These are phyloP conservation scores for Ustilago esculenta DNA, from an alignment of 1,284 basidiomycete species.

Conservation along the genomic window DNA sequence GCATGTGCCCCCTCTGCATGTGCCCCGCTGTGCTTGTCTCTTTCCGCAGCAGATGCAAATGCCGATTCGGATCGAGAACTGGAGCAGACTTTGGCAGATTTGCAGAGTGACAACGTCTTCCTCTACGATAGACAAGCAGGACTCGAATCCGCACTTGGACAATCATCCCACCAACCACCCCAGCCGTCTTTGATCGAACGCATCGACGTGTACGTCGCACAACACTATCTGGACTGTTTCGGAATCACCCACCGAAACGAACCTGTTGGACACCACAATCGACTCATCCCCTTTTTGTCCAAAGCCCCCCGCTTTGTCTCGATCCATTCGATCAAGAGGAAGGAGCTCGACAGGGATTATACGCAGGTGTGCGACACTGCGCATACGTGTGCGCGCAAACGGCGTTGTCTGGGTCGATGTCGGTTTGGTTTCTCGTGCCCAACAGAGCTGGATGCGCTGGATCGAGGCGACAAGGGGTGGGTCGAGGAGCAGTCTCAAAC, in stretches of 20 bases:
- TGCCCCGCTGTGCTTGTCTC: no score
- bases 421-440: constrained; percentile 29
- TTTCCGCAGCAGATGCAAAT: no score
- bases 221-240: constrained; percentile 34
- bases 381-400: constrained; percentile 30
- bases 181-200: constrained; percentile 5
- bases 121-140: constrained; percentile 13
- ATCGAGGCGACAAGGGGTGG: constrained; percentile 40
- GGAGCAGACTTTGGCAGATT: constrained; percentile 21
- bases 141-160: constrained; percentile 19
- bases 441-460: constrained; percentile 34
- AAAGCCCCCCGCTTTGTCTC: constrained; percentile 45
- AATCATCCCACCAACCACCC: not conserved
- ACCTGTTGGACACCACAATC: constrained; percentile 19
- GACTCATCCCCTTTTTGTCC: constrained; percentile 18
- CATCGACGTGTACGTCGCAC: constrained; percentile 18
- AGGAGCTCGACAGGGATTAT: constrained; percentile 40
- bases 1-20: no score
- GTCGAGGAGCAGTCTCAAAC: constrained; percentile 36
- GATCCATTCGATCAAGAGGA: constrained; percentile 36
- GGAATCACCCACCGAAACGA: constrained; percentile 32
- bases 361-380: constrained; percentile 19
- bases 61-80: constrained; percentile 16
- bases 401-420: constrained; percentile 39
- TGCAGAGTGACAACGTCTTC: constrained; percentile 30